Conservation (phyloP, 2,329 filamentous ascomycete species). For the Cladosporium austrohemisphaericum region DNA sequence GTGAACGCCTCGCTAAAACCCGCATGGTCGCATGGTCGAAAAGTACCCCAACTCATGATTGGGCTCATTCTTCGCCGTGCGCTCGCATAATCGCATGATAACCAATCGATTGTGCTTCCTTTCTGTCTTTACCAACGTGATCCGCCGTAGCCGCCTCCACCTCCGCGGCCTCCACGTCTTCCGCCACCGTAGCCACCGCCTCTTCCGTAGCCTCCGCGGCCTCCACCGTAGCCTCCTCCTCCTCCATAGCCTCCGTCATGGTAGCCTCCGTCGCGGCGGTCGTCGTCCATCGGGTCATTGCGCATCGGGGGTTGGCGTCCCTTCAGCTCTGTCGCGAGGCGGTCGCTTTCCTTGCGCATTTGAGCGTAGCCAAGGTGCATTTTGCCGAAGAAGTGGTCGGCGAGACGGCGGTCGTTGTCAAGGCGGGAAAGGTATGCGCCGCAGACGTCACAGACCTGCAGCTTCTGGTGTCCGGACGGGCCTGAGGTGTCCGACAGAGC, state of each 20-base stretch:
- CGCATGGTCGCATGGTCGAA: no score
- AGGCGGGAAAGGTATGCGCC: slow-evolving; percentile 88
- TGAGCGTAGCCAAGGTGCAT: slow-evolving; percentile 98
- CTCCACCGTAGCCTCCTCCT: slow-evolving; percentile 39
- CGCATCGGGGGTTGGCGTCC: slow-evolving; percentile 61
- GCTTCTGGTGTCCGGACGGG: slow-evolving; percentile 91
- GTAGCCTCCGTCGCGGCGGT: slow-evolving; percentile 39
- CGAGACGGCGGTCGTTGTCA: slow-evolving; percentile 89
- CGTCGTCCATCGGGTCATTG: slow-evolving; percentile 40
- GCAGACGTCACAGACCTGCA: slow-evolving; percentile 98
- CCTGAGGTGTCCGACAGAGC: slow-evolving; percentile 86
- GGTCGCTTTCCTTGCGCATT: slow-evolving; percentile 90
- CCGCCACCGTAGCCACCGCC: slow-evolving; percentile 15
- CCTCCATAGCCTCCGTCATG: slow-evolving; percentile 36
- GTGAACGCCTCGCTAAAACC: no score
- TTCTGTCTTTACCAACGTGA: slow-evolving; percentile 10
- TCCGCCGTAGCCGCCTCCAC: slow-evolving; percentile 8
- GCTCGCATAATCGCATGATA: no score
- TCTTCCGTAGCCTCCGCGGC: slow-evolving; percentile 32
- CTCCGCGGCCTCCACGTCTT: slow-evolving; percentile 3
- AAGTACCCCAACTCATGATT: no score
- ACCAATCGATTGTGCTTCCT: no score
- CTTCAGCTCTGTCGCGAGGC: slow-evolving; percentile 82
- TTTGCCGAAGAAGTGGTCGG: slow-evolving; percentile 98
- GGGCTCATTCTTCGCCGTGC: no score